Evolutionary conservation across 163 green algal species (phyloP).

Genomic region (Chlorella variabilis): DNA sequence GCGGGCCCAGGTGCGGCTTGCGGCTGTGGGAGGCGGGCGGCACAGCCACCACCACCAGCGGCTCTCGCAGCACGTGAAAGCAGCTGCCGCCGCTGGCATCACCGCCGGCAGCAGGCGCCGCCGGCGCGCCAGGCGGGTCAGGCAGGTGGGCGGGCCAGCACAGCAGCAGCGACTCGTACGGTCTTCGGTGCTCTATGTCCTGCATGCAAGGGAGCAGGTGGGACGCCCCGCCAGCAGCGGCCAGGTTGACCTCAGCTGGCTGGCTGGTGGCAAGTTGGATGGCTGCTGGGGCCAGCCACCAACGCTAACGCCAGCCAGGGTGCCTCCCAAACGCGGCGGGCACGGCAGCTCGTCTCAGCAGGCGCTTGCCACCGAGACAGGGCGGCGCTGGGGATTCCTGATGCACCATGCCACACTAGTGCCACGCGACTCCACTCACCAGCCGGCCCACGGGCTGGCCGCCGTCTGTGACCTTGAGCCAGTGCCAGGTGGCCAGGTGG

Average conservation of each 20-base stretch:
- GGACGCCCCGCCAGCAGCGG: too few species aligned
- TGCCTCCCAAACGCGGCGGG: too few species aligned
- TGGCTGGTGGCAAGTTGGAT: too few species aligned
- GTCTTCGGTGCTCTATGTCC: constrained; percentile 60
- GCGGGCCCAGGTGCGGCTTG: constrained; percentile 70
- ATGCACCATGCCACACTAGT: too few species aligned
- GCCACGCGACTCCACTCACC: too few species aligned
- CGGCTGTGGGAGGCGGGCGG: constrained; percentile 67
- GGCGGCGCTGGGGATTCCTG: too few species aligned
- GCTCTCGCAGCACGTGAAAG: constrained; percentile 29
- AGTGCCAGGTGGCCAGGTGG: constrained; percentile 74
- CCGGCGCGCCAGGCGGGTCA: neutral
- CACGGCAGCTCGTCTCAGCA: too few species aligned
- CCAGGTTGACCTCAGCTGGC: too few species aligned
- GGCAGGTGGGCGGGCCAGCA: constrained; percentile 22
- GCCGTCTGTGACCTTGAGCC: constrained; percentile 67
- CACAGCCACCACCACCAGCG: constrained; percentile 59
- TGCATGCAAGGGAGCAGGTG: constrained; percentile 41
- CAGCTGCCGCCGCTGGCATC: neutral
- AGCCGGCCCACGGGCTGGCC: constrained; percentile 39
- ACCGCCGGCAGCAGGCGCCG: neutral
- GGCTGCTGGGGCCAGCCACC: too few species aligned
- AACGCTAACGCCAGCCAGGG: too few species aligned
- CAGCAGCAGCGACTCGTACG: constrained; percentile 77
- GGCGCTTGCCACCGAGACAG: too few species aligned